Percentiles rank a stretch among this genome's conserved stretches.
phyloP scores from a whole-genome alignment of 495 filamentous ascomycete species.

The Aspergillus kassunensis region DNA sequence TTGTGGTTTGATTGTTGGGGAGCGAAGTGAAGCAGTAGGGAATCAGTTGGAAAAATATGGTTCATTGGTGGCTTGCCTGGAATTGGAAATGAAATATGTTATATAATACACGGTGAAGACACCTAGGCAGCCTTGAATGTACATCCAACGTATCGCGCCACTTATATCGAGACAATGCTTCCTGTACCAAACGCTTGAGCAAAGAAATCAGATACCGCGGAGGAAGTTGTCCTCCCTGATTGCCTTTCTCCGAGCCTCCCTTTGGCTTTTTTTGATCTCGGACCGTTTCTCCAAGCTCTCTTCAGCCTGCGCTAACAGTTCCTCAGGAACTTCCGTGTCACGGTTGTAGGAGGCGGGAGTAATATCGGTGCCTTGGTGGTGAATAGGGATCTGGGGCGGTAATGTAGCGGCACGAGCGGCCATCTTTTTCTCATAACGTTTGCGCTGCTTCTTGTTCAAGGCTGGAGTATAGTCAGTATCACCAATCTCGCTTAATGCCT shows the following conservation, averaged over 20 bases:
- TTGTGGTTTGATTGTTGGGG: neutral
- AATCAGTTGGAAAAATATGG: too few species aligned
- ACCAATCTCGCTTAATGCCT: neutral
- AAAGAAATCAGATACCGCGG: conserved; percentile 58
- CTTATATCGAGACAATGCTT: conserved; percentile 5
- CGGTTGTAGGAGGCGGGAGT: conserved; percentile 50
- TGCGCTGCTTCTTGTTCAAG: conserved; percentile 57
- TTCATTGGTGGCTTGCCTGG: conserved; percentile 15
- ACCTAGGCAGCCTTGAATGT: conserved; percentile 11
- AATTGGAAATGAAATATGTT: conserved; percentile 11
- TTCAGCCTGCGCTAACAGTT: conserved; percentile 28
- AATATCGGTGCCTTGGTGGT: conserved; percentile 81
- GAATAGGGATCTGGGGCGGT: conserved; percentile 72
- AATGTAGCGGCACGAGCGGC: conserved; percentile 61
- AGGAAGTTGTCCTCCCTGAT: conserved; percentile 97
- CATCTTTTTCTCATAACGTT: conserved; percentile 58
- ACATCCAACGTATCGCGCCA: conserved; percentile 13
- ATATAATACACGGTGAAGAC: conserved; percentile 22
- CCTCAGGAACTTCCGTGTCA: conserved; percentile 21
- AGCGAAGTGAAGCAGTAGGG: too few species aligned
- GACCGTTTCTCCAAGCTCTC: conserved; percentile 38
- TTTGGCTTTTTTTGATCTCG: conserved; percentile 53
- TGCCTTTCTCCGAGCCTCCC: conserved; percentile 65
- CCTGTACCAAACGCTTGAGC: conserved; percentile 9
- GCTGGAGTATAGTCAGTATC: conserved; percentile 24